A percentile compares a stretch with the other conserved stretches of the same genome.
phyloP scores from a whole-genome alignment of 805 yeast species.

The Ogataea parapolymorpha region DNA sequence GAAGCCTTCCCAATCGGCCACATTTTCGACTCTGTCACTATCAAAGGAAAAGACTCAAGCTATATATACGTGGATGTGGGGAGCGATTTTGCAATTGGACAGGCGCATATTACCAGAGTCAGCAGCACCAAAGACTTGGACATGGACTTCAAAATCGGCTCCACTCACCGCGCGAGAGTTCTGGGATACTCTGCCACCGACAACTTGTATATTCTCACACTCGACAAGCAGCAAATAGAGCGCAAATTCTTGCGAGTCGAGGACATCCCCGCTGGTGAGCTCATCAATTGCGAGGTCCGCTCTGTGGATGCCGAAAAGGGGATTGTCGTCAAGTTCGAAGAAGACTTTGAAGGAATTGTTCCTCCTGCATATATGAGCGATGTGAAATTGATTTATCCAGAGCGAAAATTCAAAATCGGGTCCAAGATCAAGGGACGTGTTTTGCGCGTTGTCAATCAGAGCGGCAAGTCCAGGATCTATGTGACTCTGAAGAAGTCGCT shows the following conservation, averaged over 20 bases:
- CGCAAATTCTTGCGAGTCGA: slow-evolving; percentile 62
- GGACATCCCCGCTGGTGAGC: slow-evolving; percentile 76
- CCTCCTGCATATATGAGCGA: slow-evolving; percentile 79
- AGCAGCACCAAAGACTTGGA: slow-evolving; percentile 45
- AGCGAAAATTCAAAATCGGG: slow-evolving; percentile 86
- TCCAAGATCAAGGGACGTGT: slow-evolving; percentile 75
- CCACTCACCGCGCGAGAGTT: slow-evolving; percentile 74
- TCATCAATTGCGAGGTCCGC: slow-evolving; percentile 52
- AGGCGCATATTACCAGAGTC: slow-evolving; percentile 73
- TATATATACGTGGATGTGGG: slow-evolving; percentile 60
- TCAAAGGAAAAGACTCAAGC: slow-evolving; percentile 56
- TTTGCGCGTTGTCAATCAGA: slow-evolving; percentile 42
- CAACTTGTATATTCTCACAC: slow-evolving; percentile 60
- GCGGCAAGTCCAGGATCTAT: slow-evolving; percentile 46
- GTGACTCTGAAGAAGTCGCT: slow-evolving; percentile 83
- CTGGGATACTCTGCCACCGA: slow-evolving; percentile 68
- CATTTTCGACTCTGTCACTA: slow-evolving; percentile 52
- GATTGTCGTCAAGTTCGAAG: slow-evolving; percentile 60
- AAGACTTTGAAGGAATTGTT: slow-evolving; percentile 70
- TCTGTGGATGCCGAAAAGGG: slow-evolving; percentile 63
- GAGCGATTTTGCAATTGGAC: slow-evolving; percentile 53
- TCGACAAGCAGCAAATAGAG: slow-evolving; percentile 62
- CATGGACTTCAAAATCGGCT: slow-evolving; percentile 55
- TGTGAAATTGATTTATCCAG: slow-evolving; percentile 80
- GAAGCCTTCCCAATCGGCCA: slow-evolving; percentile 82